Conservation (phyloP, 1,139 yeast species). For the Geotrichum reessii region DNA sequence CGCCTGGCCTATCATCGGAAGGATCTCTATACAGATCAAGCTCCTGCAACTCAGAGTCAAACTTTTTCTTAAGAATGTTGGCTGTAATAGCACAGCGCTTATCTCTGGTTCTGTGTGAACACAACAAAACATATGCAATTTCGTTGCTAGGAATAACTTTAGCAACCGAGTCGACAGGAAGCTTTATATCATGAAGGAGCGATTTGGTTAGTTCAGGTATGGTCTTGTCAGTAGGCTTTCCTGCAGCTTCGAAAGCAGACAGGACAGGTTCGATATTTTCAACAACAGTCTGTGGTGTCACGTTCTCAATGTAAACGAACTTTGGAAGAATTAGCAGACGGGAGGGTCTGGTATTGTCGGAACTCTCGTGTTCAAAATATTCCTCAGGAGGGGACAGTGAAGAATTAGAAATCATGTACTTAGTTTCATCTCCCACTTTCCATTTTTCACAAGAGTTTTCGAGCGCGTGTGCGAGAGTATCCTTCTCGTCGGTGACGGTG, state of each 20-base stretch:
- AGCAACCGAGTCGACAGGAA: slow-evolving; percentile 4
- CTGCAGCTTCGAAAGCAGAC: slow-evolving; percentile 19
- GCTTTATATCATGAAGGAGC: not conserved
- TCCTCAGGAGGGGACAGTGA: slow-evolving; percentile 32
- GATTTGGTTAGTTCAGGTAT: slow-evolving; percentile 1
- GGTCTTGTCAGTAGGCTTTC: not conserved
- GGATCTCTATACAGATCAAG: slow-evolving; percentile 71
- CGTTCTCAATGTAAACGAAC: slow-evolving; percentile 62
- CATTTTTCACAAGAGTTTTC: slow-evolving; percentile 17
- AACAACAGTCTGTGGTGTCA: slow-evolving; percentile 44
- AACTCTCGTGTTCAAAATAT: slow-evolving; percentile 25
- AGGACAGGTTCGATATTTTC: slow-evolving; percentile 46
- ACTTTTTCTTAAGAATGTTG: slow-evolving; percentile 77
- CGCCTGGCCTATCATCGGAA: slow-evolving; percentile 61
- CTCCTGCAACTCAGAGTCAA: slow-evolving; percentile 68
- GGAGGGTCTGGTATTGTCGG: slow-evolving; percentile 19
- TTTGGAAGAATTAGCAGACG: slow-evolving; percentile 62
- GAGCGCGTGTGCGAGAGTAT: slow-evolving; percentile 50
- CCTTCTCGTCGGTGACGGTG: slow-evolving; percentile 54
- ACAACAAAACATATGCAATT: slow-evolving; percentile 60
- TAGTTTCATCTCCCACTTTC: slow-evolving; percentile 24
- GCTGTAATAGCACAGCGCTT: slow-evolving; percentile 93
- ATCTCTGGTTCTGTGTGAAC: slow-evolving; percentile 88
- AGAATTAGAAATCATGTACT: slow-evolving; percentile 34
- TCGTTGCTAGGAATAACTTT: slow-evolving; percentile 36